Evolutionary conservation across 2,329 filamentous ascomycete genomes (phyloP), one percentile per base, ranked within the genome.

Genomic region (Pseudogymnoascus sp.): DNA sequence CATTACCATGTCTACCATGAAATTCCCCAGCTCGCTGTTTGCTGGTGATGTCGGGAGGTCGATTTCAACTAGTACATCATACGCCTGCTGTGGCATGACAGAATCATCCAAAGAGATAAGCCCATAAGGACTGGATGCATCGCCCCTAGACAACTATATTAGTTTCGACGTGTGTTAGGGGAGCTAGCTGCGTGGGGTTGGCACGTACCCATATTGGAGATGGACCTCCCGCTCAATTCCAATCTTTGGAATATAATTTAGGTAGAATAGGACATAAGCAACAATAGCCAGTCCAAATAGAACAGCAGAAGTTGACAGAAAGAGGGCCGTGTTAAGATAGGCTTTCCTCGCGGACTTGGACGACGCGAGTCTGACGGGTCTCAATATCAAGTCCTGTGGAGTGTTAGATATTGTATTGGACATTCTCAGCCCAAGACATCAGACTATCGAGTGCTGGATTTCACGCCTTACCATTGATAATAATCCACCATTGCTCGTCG

Each of bases 1-100:
- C 59, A 96, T 82, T 63, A 85, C 82, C 13, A 96, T 77, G 54
- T 89, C 87, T 15, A 97, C 78, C 94, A 99, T 99, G 79, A 97
- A 97, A 76, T 97, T 97, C 29, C 94, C 94, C 11, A 83, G 82
- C 1, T 82, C 82, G 21, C 89, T 75, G 69, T 99, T 99, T 1
- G 80, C 75, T 0, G 84, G 85, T 2, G 90, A 94, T 40, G 87
- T 85, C 15, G 94, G 94, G 65, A 99, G 79, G 3, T 83, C 81
- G 33, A 99, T 79, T 21, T 84, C 79, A 1, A 97, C 79, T 4
- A 83, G 81, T 41, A 99, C 82, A 73, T 97, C 92, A 78, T 99
- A 99, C 57, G 86, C 81, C 72, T 97, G 93, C 54, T 84, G 80
- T 15, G 84, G 78, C 66, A 88, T 84, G 64, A 94, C 76, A 54